A percentile compares a stretch with the other conserved stretches of the same genome.
phyloP scores from a whole-genome alignment of 192 early-diverging fungal genomes.

The Backusella psychrophila region DNA sequence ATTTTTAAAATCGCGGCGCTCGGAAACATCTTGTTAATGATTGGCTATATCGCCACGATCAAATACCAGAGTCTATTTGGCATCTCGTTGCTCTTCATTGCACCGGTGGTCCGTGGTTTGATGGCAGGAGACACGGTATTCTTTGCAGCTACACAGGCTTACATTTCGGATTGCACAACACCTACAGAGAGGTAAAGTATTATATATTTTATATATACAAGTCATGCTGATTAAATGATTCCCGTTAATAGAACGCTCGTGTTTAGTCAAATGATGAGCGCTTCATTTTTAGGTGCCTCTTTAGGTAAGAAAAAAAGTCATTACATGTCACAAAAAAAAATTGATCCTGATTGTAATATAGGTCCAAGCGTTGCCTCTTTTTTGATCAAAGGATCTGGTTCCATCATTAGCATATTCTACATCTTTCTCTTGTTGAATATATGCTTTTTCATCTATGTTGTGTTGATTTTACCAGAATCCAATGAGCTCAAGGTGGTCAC shows the following conservation, averaged over 20 bases:
- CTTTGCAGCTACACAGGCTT: slow-evolving; percentile 30
- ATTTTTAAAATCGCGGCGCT: slow-evolving; percentile 19
- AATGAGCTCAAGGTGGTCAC: slow-evolving; percentile 3
- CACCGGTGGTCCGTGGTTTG: slow-evolving; percentile 26
- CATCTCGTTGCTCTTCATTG: slow-evolving; percentile 21
- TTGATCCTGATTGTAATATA: background rate
- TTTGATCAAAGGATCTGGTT: background rate
- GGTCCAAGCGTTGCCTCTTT: slow-evolving; percentile 2
- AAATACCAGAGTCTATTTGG: slow-evolving; percentile 22
- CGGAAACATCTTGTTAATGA: slow-evolving; percentile 20
- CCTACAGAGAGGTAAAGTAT: slow-evolving; percentile 14
- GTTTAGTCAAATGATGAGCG: slow-evolving; percentile 13
- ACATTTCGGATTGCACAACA: slow-evolving; percentile 35
- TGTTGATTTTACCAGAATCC: slow-evolving; percentile 31
- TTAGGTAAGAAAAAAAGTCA: background rate
- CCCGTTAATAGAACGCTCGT: slow-evolving; percentile 10
- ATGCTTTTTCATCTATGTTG: background rate
- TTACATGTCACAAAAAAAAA: too few relatives aligned
- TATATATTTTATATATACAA: background rate
- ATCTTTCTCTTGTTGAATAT: background rate
- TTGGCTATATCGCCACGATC: slow-evolving; percentile 8
- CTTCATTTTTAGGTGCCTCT: slow-evolving; percentile 12
- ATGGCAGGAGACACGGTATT: slow-evolving; percentile 23
- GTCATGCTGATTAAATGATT: background rate
- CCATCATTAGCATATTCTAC: slow-evolving; percentile 5